Evolutionary conservation across 2,329 filamentous ascomycete species (phyloP), one percentile per base, ranked within the genome.

Genomic region (Claviceps arundinis): DNA sequence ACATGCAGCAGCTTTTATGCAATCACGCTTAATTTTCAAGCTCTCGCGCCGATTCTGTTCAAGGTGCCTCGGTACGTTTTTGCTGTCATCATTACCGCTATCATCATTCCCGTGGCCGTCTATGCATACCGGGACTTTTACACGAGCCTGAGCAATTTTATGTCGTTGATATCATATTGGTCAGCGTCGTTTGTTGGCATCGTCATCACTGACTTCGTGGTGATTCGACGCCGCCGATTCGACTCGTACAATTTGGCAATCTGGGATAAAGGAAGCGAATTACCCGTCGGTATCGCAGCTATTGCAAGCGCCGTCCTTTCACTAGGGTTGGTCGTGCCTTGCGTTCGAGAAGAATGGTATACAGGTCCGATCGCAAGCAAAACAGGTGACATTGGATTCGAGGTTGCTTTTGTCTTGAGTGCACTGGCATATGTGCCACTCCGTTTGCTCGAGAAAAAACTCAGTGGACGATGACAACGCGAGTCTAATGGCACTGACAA

Each of bases 311-410:
- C 68, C 2, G 42, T 73, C 2, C 57, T 73, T n/a, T 72, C 68
- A 48, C 70, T 75, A 52, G 73, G 64, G 1, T 61, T 82, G 8
- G 72, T 82, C 2, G 68, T 83, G 6, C 80, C 80, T 0, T 76
- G 74, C 37, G 82, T 83, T 74, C 71, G 70, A 9, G 76, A 81
- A 63, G 74, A 72, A 4, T 83, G 79, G 79, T 83, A 74, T 59
- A 75, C 71, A 8, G 80, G 80, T 0, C 80, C 80, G 0, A 76
- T 84, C 57, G 80, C 79, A 0, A 65, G 72, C 63, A 73, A 59
- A 38, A 81, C 80, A 11, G 81, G 81, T 0, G 81, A 85, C 56
- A 77, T 85, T 61, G 82, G 81, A 0, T 83, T 85, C 53, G 81
- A 85, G 67, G 65, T 81, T 62, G 80, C 80, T 0, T 76, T 84